phyloP scores from a whole-genome alignment of 2,329 filamentous ascomycete species.

The Monosporascus sp. region DNA sequence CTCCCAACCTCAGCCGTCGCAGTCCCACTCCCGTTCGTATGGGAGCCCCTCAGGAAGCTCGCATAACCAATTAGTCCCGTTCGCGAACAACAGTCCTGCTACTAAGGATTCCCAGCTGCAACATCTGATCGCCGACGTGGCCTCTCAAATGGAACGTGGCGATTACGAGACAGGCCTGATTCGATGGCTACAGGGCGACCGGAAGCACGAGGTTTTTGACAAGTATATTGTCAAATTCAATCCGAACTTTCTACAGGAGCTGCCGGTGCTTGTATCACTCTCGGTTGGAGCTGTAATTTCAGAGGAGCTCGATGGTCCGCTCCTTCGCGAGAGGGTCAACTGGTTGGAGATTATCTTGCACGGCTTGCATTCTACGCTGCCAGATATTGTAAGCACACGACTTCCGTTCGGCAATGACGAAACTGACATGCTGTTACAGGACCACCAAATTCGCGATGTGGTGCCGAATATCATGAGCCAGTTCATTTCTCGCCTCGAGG shows the following conservation, averaged over 20 bases:
- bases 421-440: constrained; percentile 33
- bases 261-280: constrained; percentile 57
- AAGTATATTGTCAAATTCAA: constrained; percentile 46
- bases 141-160: constrained; percentile 54
- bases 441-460: constrained; percentile 48
- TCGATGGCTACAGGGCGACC: constrained; percentile 60
- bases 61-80: constrained; percentile 32
- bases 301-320: constrained; percentile 48
- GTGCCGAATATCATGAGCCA: constrained; percentile 53
- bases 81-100: constrained; percentile 35
- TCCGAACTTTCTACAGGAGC: constrained; percentile 46
- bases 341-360: constrained; percentile 58
- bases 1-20: constrained; percentile 14
- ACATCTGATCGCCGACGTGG: constrained; percentile 52
- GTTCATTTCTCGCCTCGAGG: constrained; percentile 46
- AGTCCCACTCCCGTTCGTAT: constrained; percentile 14
- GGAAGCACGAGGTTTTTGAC: constrained; percentile 58
- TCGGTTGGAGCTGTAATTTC: constrained; percentile 61
- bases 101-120: constrained; percentile 50
- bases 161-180: constrained; percentile 59
- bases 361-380: constrained; percentile 43
- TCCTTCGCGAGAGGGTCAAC: constrained; percentile 49
- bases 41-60: constrained; percentile 25
- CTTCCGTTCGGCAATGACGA: constrained; percentile 4
- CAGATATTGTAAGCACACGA: constrained; percentile 42